Conservation (phyloP, 2,329 filamentous ascomycete genomes). For the Atkinsonella hypoxylon region DNA sequence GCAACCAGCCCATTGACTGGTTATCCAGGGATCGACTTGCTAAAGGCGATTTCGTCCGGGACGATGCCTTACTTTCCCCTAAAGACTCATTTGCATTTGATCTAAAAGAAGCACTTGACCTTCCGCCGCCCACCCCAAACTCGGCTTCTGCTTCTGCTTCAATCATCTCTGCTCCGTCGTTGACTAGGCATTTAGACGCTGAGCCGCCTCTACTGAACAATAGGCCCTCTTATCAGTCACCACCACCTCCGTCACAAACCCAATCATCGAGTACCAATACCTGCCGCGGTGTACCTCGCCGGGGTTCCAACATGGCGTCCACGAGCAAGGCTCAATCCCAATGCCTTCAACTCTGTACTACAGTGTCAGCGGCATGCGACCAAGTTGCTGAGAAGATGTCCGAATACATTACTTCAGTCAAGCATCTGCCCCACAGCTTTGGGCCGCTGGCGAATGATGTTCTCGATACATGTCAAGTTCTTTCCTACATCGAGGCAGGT, state of each 20-base stretch:
- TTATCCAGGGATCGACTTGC: not conserved
- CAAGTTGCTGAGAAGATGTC: slow-evolving; percentile 53
- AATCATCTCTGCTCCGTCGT: slow-evolving; percentile 1
- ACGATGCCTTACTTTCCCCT: slow-evolving; percentile 1
- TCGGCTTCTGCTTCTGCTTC: slow-evolving; percentile 6
- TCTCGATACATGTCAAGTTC: slow-evolving; percentile 51
- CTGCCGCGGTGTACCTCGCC: not conserved
- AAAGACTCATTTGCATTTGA: slow-evolving; percentile 6
- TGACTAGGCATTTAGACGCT: slow-evolving; percentile 3
- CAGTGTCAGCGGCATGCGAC: slow-evolving; percentile 48
- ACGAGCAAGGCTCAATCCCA: slow-evolving; percentile 18
- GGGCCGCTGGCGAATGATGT: slow-evolving; percentile 52
- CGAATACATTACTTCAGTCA: slow-evolving; percentile 48
- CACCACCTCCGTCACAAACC: not conserved
- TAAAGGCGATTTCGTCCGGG: not conserved
- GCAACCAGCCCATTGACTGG: slow-evolving; percentile 4
- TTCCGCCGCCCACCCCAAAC: slow-evolving; percentile 4
- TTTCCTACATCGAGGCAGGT: slow-evolving; percentile 58
- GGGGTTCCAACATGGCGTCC: slow-evolving; percentile 7
- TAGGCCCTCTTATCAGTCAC: not conserved
- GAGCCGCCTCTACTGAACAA: not conserved
- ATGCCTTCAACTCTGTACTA: slow-evolving; percentile 36
- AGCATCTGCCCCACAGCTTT: slow-evolving; percentile 42
- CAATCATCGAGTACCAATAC: not conserved
- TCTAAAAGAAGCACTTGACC: slow-evolving; percentile 8